Evolutionary conservation across 2,329 filamentous ascomycete genomes (phyloP).

Genomic region (Clonostachys byssicola): DNA sequence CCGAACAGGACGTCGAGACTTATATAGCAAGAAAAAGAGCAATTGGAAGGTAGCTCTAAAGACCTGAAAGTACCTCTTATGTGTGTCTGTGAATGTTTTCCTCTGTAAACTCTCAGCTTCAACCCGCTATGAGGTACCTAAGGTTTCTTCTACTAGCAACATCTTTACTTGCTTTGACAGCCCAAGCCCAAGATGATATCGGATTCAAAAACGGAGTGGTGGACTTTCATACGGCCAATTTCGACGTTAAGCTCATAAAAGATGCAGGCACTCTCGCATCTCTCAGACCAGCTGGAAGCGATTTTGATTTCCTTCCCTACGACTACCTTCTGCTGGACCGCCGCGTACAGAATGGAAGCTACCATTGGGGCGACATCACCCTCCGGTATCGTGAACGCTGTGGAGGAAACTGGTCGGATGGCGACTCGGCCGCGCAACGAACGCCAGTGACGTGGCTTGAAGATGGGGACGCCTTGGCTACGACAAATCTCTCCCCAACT

Average conservation of each 20-base stretch:
- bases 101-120: no score
- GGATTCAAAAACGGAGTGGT: constrained; percentile 32
- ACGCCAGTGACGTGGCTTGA: constrained; percentile 13
- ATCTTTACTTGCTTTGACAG: no score
- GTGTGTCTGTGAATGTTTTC: no score
- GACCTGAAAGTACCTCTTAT: no score
- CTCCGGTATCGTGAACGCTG: constrained; percentile 42
- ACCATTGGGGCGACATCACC: constrained; percentile 56
- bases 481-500: constrained; percentile 33
- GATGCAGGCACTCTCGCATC: constrained; percentile 45
- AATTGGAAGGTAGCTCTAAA: no score
- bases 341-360: constrained; percentile 46
- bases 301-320: constrained; percentile 52
- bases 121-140: no score
- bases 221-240: constrained; percentile 30
- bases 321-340: constrained; percentile 33
- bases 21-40: no score
- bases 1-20: no score
- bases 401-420: constrained; percentile 33
- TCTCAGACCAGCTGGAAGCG: constrained; percentile 27
- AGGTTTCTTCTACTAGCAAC: no score
- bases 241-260: constrained; percentile 33
- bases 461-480: constrained; percentile 19
- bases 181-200: constrained; percentile 19
- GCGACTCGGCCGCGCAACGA: constrained; percentile 38